These are phyloP conservation scores for Symbiodinium natans DNA, from an alignment of 73 alveolate genomes.

Conservation along the genomic window DNA sequence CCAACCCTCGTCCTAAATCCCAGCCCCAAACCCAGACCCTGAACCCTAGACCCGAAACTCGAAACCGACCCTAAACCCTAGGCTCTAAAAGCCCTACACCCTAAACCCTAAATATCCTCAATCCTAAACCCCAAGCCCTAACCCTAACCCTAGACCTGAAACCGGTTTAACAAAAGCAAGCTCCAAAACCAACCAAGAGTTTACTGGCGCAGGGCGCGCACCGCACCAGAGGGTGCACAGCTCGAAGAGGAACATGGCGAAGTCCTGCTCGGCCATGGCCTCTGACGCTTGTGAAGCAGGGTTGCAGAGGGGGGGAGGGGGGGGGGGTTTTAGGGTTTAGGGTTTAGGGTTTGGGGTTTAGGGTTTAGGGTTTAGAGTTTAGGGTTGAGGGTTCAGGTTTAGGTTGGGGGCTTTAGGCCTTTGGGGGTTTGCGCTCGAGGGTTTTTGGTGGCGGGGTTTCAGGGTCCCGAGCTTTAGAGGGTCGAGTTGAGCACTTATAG, in stretches of 20 bases:
- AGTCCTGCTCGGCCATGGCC: slow-evolving; percentile 65
- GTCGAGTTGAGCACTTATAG: no score
- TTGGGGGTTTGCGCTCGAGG: no score
- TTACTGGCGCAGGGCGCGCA: neutral
- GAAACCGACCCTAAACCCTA: no score
- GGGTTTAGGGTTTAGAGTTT: neutral
- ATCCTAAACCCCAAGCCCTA: neutral
- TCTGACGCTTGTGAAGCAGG: neutral
- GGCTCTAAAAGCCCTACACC: neutral
- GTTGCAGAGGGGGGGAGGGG: no score
- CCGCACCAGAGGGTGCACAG: slow-evolving; percentile 82
- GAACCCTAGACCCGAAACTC: neutral
- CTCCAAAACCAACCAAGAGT: no score
- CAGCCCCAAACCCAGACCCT: neutral
- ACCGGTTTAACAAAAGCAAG: no score
- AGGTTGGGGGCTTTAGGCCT: neutral
- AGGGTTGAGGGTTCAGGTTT: neutral
- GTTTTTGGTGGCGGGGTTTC: no score
- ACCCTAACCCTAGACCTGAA: no score
- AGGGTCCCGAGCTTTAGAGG: no score
- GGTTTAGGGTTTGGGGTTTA: neutral
- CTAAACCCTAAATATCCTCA: neutral
- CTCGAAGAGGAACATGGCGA: slow-evolving; percentile 53
- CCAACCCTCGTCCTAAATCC: no score
- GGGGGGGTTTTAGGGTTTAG: neutral